Percentiles rank a stretch among this genome's conserved stretches.
Conservation (phyloP, 768 basidiomycete species). For the Tylopilus sp. region DNA sequence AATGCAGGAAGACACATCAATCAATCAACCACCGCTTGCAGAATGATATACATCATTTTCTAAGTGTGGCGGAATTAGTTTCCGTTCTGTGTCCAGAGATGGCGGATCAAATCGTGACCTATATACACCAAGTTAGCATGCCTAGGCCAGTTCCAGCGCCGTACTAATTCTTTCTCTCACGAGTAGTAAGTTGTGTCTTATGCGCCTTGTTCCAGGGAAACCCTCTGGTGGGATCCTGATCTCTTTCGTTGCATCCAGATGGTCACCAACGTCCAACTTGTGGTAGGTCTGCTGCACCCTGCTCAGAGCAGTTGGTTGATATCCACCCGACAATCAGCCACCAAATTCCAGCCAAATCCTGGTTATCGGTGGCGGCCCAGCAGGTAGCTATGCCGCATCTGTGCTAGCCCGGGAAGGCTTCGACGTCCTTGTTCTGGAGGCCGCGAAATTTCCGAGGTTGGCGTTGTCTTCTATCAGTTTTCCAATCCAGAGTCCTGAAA, state of each 20-base stretch:
- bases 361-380: constrained; percentile 12
- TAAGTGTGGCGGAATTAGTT: too few species aligned
- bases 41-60: too few species aligned
- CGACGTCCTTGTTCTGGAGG: constrained; percentile 9
- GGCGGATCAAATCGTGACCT: too few species aligned
- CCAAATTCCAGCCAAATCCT: background rate
- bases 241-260: background rate
- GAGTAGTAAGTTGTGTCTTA: too few species aligned
- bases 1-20: too few species aligned
- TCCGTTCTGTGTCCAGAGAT: too few species aligned
- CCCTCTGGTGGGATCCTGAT: too few species aligned
- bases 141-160: too few species aligned
- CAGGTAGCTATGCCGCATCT: constrained; percentile 9
- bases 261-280: background rate
- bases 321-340: background rate
- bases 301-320: background rate
- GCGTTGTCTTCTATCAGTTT: background rate
- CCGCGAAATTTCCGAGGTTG: constrained; percentile 10
- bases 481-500: background rate
- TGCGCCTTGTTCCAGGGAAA: too few species aligned
- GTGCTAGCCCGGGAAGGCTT: constrained; percentile 14
- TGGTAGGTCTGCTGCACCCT: background rate
- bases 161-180: too few species aligned
- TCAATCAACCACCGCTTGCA: too few species aligned
- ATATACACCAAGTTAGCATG: too few species aligned